These are phyloP conservation scores for Eimeria zaria DNA, from an alignment of 169 alveolate genomes.

Conservation along the genomic window DNA sequence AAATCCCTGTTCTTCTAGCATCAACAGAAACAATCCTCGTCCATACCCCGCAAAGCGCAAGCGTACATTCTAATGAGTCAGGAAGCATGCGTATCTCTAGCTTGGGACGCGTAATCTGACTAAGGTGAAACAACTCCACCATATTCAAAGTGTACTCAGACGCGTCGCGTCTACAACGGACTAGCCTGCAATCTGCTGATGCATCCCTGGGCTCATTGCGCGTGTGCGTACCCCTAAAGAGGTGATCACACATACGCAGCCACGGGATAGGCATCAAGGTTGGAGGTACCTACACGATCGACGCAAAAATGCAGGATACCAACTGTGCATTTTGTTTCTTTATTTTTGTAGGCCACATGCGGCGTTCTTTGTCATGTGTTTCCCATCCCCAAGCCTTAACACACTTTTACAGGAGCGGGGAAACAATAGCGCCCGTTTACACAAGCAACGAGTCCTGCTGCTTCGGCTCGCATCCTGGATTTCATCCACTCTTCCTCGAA, in stretches of 20 bases:
- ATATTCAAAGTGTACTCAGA: background rate
- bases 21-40: background rate
- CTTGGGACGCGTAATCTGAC: background rate
- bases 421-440: background rate
- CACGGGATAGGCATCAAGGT: background rate
- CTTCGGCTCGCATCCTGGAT: background rate
- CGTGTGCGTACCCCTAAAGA: background rate
- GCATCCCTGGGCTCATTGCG: background rate
- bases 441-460: background rate
- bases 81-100: background rate
- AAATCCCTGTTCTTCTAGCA: background rate
- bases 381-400: background rate
- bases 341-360: background rate
- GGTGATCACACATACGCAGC: background rate
- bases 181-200: background rate
- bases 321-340: background rate
- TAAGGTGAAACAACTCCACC: background rate
- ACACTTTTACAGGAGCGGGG: background rate
- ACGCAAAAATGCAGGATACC: background rate
- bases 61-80: background rate
- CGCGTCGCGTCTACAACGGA: background rate
- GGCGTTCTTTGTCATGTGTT: background rate
- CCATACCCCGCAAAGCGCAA: background rate
- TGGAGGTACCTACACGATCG: background rate
- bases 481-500: too few relatives aligned